Evolutionary conservation across 2,329 filamentous ascomycete species (phyloP).

Genomic region (Tetracladium maxilliforme): DNA sequence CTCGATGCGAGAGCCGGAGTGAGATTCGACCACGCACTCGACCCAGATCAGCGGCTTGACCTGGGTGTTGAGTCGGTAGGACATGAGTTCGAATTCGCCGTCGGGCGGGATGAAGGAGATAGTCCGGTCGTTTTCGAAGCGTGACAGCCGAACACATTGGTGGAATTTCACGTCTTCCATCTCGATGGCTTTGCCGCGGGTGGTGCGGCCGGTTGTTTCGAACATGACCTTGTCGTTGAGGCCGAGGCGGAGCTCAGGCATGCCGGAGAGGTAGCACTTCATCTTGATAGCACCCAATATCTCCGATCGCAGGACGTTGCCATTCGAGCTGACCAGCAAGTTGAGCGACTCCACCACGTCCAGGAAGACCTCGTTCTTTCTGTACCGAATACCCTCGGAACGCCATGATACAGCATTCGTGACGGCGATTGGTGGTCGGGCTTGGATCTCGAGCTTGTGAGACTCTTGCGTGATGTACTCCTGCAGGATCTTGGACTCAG

Average conservation of each 20-base stretch:
- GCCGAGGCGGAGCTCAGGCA: constrained; percentile 89
- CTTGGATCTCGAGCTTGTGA: constrained; percentile 94
- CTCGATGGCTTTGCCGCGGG: constrained; percentile 90
- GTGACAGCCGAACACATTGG: constrained; percentile 86
- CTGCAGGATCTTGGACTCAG: constrained; percentile 94
- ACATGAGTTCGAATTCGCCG: constrained; percentile 98
- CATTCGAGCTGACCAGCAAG: constrained; percentile 82
- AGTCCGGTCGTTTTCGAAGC: constrained; percentile 96
- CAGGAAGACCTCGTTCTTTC: constrained; percentile 98
- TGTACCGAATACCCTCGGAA: constrained; percentile 93
- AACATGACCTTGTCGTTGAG: constrained; percentile 99
- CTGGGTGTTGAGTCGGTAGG: constrained; percentile 94
- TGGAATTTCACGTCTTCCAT: constrained; percentile 99
- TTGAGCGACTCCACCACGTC: constrained; percentile 96
- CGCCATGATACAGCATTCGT: constrained; percentile 98
- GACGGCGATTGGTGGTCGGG: constrained; percentile 89
- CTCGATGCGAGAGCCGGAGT: constrained; percentile 89
- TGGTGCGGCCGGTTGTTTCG: constrained; percentile 88
- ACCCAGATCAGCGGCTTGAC: constrained; percentile 99
- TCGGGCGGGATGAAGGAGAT: constrained; percentile 98
- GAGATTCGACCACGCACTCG: constrained; percentile 90
- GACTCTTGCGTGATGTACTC: constrained; percentile 99
- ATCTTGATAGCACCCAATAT: constrained; percentile 97
- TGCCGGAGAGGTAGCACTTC: constrained; percentile 98
- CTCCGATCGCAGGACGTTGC: constrained; percentile 90